Base-by-base conservation (phyloP, 2,329 filamentous ascomycete species). In the Colletotrichum scovillei region DNA sequence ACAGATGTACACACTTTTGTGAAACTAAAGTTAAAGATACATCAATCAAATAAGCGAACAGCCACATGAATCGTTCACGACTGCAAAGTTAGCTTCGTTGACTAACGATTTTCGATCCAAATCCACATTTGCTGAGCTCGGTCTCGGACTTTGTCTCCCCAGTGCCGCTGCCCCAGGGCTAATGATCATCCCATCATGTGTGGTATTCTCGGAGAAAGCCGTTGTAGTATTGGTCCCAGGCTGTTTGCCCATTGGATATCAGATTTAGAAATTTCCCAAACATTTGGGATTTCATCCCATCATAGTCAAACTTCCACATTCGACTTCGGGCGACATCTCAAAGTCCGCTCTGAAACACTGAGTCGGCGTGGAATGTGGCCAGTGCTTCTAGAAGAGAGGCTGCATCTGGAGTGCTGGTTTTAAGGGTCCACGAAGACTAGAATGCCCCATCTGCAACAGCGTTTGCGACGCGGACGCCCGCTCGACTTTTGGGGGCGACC, bases 281-380 rank as follows among this genome's bases (percentile, higher is more conserved):
- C 60, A 52, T 58, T 65, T 38, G 26, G 28, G 12, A 65, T 56
- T 57, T 65, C 60, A 49, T 69, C 60, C 63, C 60, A 35, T 66
- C 26, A 30, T 5, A 11, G 9, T 2, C 53, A 19, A 22, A 49
- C 42, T n/a, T 32, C 5, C 8, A n/a, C 35, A 22, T 5, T 49
- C 24, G 62, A 55, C 46, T 38, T 38, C 62, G 53, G 46, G 28
- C 46, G n/a, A 19, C 60, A 35, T 24, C 14, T 52, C 60, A 52
- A 49, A 6, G 3, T 19, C 19, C 8, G 3, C 8, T 12, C 19
- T 52, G 60, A 63, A 52, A 53, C 60, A 11, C 6, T 28, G 22
- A 5, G 5, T 1, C 2, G 12, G 46, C 14, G 5, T 52, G 24
- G 59, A 16, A 19, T 19, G 16, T 63, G 42, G 14, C 6, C 19